These are phyloP conservation scores for Calocybe cyanea DNA, from an alignment of 768 basidiomycete species.

Conservation along the genomic window DNA sequence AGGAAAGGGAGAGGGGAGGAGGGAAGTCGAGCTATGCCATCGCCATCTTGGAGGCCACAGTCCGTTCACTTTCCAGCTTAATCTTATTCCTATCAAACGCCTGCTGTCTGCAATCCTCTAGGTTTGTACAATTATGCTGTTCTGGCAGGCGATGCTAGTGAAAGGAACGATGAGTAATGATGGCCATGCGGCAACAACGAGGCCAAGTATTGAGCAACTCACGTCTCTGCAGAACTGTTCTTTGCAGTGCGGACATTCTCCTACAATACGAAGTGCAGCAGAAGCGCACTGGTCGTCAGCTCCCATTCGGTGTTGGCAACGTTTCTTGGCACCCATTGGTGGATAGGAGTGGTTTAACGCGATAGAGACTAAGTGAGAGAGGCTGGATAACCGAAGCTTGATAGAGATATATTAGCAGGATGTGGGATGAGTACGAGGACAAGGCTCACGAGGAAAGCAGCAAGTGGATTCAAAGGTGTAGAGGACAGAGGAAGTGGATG, in stretches of 20 bases:
- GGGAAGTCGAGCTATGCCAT: constrained; percentile 46
- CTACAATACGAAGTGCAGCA: constrained; percentile 79
- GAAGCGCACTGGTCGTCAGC: constrained; percentile 63
- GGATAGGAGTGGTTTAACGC: too few relatives aligned
- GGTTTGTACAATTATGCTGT: constrained; percentile 78
- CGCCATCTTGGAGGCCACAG: constrained; percentile 83
- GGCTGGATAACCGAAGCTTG: neutral
- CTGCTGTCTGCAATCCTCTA: constrained; percentile 82
- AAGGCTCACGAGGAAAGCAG: constrained; percentile 5
- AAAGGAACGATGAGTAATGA: constrained; percentile 15
- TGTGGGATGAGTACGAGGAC: neutral
- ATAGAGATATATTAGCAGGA: neutral
- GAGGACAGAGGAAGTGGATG: constrained; percentile 9
- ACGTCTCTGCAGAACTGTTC: constrained; percentile 76
- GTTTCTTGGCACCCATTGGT: constrained; percentile 80
- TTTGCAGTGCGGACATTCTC: constrained; percentile 79
- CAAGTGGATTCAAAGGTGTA: neutral
- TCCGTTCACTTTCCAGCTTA: constrained; percentile 85
- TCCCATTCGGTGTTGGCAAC: constrained; percentile 65
- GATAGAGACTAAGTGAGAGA: too few relatives aligned
- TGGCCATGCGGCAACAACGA: constrained; percentile 4
- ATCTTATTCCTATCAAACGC: constrained; percentile 87
- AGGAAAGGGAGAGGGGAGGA: constrained; percentile 14
- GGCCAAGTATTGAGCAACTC: constrained; percentile 28
- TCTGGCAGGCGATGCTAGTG: constrained; percentile 83